Percentiles rank a stretch among this genome's conserved stretches.
Conservation (phyloP, 805 yeast species). For the Metschnikowia cubensis region DNA sequence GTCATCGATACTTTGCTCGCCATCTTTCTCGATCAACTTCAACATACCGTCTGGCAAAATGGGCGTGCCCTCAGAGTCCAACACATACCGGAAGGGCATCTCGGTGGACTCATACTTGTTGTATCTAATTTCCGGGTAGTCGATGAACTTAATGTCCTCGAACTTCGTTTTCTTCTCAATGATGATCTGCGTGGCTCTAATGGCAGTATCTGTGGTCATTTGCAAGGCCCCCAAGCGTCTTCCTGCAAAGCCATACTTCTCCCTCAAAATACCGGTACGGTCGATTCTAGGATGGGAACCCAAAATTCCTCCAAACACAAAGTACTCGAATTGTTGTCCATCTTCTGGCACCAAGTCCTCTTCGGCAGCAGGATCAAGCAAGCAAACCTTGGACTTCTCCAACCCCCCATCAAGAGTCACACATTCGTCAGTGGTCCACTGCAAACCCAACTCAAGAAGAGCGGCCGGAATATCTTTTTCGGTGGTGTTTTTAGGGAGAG, state of each 20-base stretch:
- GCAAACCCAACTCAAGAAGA: constrained; percentile 58
- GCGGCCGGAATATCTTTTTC: constrained; percentile 59
- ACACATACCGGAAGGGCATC: constrained; percentile 93
- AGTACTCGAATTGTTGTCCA: constrained; percentile 64
- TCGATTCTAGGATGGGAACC: constrained; percentile 94
- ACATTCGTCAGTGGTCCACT: constrained; percentile 79
- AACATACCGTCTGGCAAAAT: constrained; percentile 92
- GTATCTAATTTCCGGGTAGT: constrained; percentile 90
- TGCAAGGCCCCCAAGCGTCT: constrained; percentile 83
- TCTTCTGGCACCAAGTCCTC: constrained; percentile 73
- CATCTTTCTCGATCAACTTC: constrained; percentile 76
- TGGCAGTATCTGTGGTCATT: constrained; percentile 98
- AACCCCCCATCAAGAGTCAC: constrained; percentile 46
- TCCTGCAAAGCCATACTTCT: constrained; percentile 78
- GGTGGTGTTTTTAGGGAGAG: constrained; percentile 63
- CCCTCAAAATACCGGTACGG: constrained; percentile 83
- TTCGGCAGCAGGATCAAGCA: constrained; percentile 85
- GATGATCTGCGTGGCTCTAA: constrained; percentile 82
- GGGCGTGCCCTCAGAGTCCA: constrained; percentile 62
- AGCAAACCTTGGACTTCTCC: constrained; percentile 56
- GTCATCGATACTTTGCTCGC: constrained; percentile 78
- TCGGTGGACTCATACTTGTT: constrained; percentile 88
- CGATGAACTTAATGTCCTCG: constrained; percentile 77
- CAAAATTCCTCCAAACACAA: constrained; percentile 93
- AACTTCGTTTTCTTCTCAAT: constrained; percentile 55